These are phyloP conservation scores for Gelatoporia subvermispora DNA, from an alignment of 768 basidiomycete genomes.

Conservation along the genomic window DNA sequence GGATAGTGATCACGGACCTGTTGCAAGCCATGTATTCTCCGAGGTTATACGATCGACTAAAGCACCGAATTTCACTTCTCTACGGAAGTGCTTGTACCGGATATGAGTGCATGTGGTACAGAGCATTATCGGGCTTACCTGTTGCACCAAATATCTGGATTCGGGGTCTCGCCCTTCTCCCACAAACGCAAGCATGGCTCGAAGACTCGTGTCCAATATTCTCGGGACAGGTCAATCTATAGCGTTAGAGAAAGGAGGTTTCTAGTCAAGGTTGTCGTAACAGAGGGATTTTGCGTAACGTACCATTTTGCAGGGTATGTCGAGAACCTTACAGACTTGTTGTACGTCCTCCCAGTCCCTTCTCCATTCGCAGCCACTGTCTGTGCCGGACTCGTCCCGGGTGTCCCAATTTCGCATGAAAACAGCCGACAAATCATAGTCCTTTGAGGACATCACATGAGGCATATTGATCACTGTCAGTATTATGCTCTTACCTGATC, in stretches of 20 bases:
- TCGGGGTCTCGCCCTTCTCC: conserved; percentile 80
- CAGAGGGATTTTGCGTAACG: too few relatives aligned
- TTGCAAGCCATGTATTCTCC: conserved; percentile 66
- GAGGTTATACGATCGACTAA: conserved; percentile 58
- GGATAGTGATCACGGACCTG: conserved; percentile 43
- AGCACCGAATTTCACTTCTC: conserved; percentile 90
- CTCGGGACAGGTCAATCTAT: conserved; percentile 80
- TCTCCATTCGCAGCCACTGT: conserved; percentile 93
- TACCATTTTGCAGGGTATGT: conserved; percentile 73
- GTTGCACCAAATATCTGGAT: conserved; percentile 94
- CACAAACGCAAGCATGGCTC: conserved; percentile 77
- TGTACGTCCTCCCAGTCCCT: conserved; percentile 92
- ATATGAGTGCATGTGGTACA: neutral
- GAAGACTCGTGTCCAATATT: conserved; percentile 92
- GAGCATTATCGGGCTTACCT: conserved; percentile 43
- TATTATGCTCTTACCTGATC: conserved; percentile 43
- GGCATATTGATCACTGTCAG: neutral
- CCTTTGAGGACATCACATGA: conserved; percentile 34
- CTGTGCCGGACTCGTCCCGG: conserved; percentile 71
- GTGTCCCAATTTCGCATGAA: conserved; percentile 98
- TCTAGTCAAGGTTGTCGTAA: neutral
- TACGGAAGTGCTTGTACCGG: conserved; percentile 22
- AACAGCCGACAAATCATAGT: conserved; percentile 78
- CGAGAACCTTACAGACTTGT: conserved; percentile 66
- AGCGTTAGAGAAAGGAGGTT: neutral